A percentile compares a stretch with the other conserved stretches of the same genome.
Conservation (phyloP, 2,329 filamentous ascomycete genomes). For the Pyrenophora graminea region DNA sequence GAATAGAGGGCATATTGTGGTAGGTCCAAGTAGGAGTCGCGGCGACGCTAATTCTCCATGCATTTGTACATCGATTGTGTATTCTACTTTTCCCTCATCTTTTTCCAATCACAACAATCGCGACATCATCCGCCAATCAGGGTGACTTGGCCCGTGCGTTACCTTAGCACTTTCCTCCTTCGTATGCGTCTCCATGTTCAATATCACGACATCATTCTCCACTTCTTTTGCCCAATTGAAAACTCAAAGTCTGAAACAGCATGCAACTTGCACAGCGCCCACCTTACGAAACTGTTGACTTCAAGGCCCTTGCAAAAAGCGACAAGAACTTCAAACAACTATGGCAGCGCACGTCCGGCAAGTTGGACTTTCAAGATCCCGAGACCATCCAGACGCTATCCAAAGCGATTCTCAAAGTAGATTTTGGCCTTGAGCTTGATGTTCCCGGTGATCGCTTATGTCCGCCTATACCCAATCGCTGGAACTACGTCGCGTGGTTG, state of each 20-base stretch:
- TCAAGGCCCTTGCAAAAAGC: slow-evolving; percentile 62
- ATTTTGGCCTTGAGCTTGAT: slow-evolving; percentile 73
- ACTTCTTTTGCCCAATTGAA: not conserved
- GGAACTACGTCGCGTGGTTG: slow-evolving; percentile 91
- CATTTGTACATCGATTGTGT: slow-evolving; percentile 25
- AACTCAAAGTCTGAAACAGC: not conserved
- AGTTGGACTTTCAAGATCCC: slow-evolving; percentile 81
- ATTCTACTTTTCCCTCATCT: slow-evolving; percentile 6
- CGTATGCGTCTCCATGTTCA: slow-evolving; percentile 1
- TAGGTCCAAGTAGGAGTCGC: slow-evolving; percentile 18
- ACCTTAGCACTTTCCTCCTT: not conserved
- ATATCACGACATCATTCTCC: not conserved
- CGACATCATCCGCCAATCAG: slow-evolving; percentile 25
- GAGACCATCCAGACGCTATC: slow-evolving; percentile 75
- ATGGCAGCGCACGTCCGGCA: slow-evolving; percentile 52
- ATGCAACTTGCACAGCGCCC: slow-evolving; percentile 36
- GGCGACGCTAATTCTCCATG: slow-evolving; percentile 9
- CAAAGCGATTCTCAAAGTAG: slow-evolving; percentile 72
- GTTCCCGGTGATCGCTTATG: slow-evolving; percentile 81
- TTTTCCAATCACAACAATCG: slow-evolving; percentile 3
- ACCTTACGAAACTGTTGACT: slow-evolving; percentile 64
- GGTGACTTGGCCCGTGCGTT: slow-evolving; percentile 21
- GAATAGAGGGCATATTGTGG: slow-evolving; percentile 7
- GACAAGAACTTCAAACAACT: slow-evolving; percentile 64
- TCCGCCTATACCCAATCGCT: slow-evolving; percentile 73